phyloP scores from a whole-genome alignment of 148 eudicot genomes.

The Rhododendron henanense region DNA sequence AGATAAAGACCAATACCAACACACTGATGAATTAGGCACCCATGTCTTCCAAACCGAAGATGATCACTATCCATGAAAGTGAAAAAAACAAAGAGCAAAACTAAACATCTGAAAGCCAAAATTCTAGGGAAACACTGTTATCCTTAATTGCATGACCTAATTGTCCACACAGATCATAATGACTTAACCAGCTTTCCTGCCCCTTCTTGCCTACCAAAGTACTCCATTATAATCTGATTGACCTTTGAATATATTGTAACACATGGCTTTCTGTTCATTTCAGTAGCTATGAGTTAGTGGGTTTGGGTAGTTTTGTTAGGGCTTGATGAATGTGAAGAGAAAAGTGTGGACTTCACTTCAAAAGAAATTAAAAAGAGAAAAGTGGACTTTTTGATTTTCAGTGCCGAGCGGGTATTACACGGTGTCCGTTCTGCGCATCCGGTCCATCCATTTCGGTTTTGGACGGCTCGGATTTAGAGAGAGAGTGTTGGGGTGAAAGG shows the following conservation, averaged over 20 bases:
- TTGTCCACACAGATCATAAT: background rate
- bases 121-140: background rate
- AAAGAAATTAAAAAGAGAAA: too few relatives aligned
- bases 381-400: too few relatives aligned
- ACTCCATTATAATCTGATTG: background rate
- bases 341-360: background rate
- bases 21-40: background rate
- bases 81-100: background rate
- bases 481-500: too few relatives aligned
- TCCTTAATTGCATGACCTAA: background rate
- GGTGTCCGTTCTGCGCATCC: too few relatives aligned
- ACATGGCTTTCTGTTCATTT: background rate
- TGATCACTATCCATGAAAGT: background rate
- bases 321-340: background rate
- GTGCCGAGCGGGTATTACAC: too few relatives aligned
- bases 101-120: slow-evolving; percentile 6
- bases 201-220: background rate
- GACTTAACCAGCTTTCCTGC: slow-evolving; percentile 3
- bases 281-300: background rate
- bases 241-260: background rate
- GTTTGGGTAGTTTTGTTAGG: slow-evolving; percentile 13
- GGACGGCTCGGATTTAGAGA: too few relatives aligned
- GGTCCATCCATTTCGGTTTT: too few relatives aligned
- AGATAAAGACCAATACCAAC: background rate
- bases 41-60: background rate